A percentile compares a stretch with the other conserved stretches of the same genome.
phyloP scores from a whole-genome alignment of 306 rosid species.

The Amphicarpaea edgeworthii region DNA sequence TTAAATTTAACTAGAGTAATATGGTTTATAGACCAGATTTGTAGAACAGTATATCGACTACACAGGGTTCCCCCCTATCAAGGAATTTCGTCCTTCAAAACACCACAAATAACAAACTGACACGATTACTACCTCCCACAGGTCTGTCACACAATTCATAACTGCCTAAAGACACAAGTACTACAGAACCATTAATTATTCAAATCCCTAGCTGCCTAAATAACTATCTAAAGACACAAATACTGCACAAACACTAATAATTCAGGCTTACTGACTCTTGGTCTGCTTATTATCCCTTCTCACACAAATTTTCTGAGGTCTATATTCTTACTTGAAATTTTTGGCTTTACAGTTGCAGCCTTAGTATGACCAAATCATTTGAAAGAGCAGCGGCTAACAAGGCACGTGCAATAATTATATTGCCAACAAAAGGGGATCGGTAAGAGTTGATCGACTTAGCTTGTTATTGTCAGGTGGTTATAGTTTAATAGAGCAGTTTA shows the following conservation, averaged over 20 bases:
- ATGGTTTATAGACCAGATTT: not conserved
- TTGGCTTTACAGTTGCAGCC: constrained; percentile 82
- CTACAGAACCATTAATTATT: not conserved
- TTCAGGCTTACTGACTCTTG: not conserved
- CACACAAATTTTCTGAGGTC: not conserved
- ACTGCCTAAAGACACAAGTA: not conserved
- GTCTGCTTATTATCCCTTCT: not conserved
- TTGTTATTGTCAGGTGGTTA: constrained; percentile 15
- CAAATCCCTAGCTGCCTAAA: not conserved
- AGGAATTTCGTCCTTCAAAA: not conserved
- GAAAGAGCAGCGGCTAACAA: constrained; percentile 94
- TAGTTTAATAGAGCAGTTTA: constrained; percentile 9
- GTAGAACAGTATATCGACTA: not conserved
- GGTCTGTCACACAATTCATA: not conserved
- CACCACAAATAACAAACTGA: not conserved
- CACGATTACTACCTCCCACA: not conserved
- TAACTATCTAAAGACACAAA: not conserved
- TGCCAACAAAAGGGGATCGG: constrained; percentile 92
- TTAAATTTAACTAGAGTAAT: constrained; percentile 1
- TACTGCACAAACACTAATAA: not conserved
- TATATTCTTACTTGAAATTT: constrained; percentile 43
- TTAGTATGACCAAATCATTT: constrained; percentile 83
- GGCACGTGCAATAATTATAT: constrained; percentile 93
- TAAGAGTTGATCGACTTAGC: constrained; percentile 55
- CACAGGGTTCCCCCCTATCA: not conserved